These are phyloP conservation scores for Paspalum notatum DNA, from an alignment of 176 grass and related monocot species.

Conservation along the genomic window DNA sequence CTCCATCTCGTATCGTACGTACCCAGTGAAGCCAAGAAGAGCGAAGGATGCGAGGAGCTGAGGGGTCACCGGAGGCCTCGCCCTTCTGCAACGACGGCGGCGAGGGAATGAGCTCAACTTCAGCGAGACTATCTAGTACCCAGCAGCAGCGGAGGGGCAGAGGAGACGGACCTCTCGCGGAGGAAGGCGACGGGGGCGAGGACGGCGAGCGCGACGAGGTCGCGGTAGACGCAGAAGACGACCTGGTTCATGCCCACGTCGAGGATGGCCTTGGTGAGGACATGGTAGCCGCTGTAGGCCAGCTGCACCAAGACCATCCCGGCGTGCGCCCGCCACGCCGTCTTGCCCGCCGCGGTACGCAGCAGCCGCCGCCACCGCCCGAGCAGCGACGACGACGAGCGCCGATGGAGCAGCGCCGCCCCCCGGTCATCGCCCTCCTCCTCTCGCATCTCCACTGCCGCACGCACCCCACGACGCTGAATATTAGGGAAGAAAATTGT, in stretches of 20 bases:
- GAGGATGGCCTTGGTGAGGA: slow-evolving; percentile 95
- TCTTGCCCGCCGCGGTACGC: slow-evolving; percentile 35
- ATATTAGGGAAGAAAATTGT: too few species aligned
- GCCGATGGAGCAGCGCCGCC: background rate
- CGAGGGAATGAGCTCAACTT: background rate
- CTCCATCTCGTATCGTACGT: background rate
- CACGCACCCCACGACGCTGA: background rate
- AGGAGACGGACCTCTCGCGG: slow-evolving; percentile 48
- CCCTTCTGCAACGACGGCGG: slow-evolving; percentile 37
- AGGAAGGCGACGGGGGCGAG: slow-evolving; percentile 79
- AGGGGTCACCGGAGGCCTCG: slow-evolving; percentile 52
- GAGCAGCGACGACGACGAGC: background rate
- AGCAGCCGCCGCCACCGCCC: slow-evolving; percentile 18
- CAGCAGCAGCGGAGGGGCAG: background rate
- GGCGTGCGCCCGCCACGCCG: slow-evolving; percentile 77
- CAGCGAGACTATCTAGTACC: background rate
- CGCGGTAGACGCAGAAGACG: slow-evolving; percentile 96
- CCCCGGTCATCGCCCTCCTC: background rate
- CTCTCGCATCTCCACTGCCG: background rate
- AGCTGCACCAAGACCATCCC: slow-evolving; percentile 76
- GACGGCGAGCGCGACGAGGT: slow-evolving; percentile 71
- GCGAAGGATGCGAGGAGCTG: slow-evolving; percentile 66
- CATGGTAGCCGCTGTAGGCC: slow-evolving; percentile 87
- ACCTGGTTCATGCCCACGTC: slow-evolving; percentile 97
- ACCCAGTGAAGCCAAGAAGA: slow-evolving; percentile 92